Evolutionary conservation across 441 rosid species (phyloP).

Genomic region (Erodium trifolium): DNA sequence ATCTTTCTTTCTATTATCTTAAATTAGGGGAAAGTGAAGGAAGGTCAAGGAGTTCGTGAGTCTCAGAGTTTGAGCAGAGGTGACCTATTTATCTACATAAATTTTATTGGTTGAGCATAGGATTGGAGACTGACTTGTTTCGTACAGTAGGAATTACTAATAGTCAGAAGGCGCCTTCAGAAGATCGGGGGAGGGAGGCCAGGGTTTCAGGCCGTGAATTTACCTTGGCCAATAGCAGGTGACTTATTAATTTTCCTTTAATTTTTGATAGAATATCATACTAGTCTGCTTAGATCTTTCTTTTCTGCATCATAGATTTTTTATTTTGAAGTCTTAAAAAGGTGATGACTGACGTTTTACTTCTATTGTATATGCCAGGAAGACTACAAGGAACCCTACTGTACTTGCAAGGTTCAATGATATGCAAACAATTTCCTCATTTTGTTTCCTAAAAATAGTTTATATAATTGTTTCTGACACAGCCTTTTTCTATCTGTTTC

Average conservation of each 20-base stretch:
- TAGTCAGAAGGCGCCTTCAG: constrained; percentile 22
- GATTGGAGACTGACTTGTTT: constrained; percentile 23
- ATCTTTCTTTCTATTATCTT: constrained; percentile 3
- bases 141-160: constrained; percentile 22
- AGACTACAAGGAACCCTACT: constrained; percentile 24
- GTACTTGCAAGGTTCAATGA: constrained; percentile 34
- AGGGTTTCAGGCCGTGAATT: constrained; percentile 33
- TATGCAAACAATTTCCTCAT: not conserved
- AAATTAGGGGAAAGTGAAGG: constrained; percentile 40
- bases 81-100: constrained; percentile 21
- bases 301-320: not conserved
- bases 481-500: constrained; percentile 20
- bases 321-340: not conserved
- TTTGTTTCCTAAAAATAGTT: constrained; percentile 12
- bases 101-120: constrained; percentile 15
- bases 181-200: constrained; percentile 25
- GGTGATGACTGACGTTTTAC: not conserved
- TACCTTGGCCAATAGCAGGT: constrained; percentile 33
- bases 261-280: constrained; percentile 6
- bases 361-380: constrained; percentile 28
- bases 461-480: constrained; percentile 19
- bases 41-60: constrained; percentile 26
- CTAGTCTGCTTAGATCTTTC: not conserved
- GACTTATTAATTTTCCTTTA: constrained; percentile 14
- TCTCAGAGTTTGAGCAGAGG: constrained; percentile 35